phyloP scores from a whole-genome alignment of 371 early-diverging fungal genomes.

The Rhizopus stolonifer region DNA sequence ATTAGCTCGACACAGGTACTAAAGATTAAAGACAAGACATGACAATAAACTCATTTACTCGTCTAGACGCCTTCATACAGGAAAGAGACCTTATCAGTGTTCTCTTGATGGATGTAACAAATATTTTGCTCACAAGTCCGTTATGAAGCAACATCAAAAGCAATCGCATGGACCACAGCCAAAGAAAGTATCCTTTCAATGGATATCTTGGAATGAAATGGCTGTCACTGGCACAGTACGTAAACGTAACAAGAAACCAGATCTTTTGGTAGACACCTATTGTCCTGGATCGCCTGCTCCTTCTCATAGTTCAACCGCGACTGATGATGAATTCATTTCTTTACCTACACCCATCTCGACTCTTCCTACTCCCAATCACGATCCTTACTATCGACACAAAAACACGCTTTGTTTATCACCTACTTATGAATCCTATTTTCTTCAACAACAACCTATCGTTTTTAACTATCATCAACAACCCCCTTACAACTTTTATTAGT shows the following conservation, averaged over 20 bases:
- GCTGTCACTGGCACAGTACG: too few relatives aligned
- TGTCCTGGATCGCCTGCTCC: slow-evolving; percentile 16
- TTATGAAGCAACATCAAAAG: slow-evolving; percentile 55
- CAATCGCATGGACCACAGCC: slow-evolving; percentile 18
- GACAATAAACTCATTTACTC: not conserved
- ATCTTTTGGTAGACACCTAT: too few relatives aligned
- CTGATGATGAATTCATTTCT: slow-evolving; percentile 14
- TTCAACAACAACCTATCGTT: too few relatives aligned
- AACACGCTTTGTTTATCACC: too few relatives aligned
- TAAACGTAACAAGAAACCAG: too few relatives aligned
- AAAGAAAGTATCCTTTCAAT: slow-evolving; percentile 27
- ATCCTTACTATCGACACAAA: too few relatives aligned
- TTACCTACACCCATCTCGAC: too few relatives aligned
- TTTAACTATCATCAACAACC: too few relatives aligned
- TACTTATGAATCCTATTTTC: too few relatives aligned
- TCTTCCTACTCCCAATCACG: too few relatives aligned
- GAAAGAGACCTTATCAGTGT: slow-evolving; percentile 65
- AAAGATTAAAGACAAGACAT: not conserved
- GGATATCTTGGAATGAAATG: too few relatives aligned
- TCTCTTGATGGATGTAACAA: slow-evolving; percentile 51
- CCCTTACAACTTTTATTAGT: too few relatives aligned
- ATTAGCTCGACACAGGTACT: slow-evolving; percentile 36
- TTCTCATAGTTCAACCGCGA: slow-evolving; percentile 13
- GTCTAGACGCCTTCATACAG: slow-evolving; percentile 59
- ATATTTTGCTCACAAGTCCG: slow-evolving; percentile 62